Base-by-base conservation (phyloP, 768 basidiomycete species). In the Tricholoma sp. region DNA sequence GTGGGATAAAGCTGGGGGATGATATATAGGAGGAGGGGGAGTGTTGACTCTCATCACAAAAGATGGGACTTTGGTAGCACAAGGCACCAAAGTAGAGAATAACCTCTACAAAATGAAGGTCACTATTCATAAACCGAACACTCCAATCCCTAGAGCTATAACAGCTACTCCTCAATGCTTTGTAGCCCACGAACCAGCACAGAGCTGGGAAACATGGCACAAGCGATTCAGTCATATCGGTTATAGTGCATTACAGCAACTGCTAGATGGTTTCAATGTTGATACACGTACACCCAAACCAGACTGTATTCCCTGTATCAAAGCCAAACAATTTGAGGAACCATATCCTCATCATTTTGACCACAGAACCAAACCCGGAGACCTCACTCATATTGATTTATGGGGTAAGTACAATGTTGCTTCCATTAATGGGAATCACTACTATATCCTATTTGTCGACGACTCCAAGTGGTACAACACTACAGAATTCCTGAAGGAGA, bases 361-460 rank as follows among this genome's bases (percentile, higher is more conserved):
- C 39, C 22, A 6, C 37, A 21, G n/a, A 39, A 47, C 59, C 27
- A 34, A 54, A 55, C 37, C 46, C 49, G 21, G 59, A 45, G 32
- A 45, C 53, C n/a, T 67, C 54, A 63, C 57, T 19, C 49, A 50
- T 57, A 45, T 57, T 35, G 11, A 49, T 55, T 7, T 65, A 52
- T 29, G 57, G 49, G 45, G 50, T 27, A 43, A 59, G 27, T 46
- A 56, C 57, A 12, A 18, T 50, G 24, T 53, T 11, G 27, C 19
- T 11, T 50, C 59, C 24, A 60, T 56, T 24, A 35, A 61, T 19
- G 47, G 57, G 7, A 58, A 61, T n/a, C n/a, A n/a, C n/a, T n/a
- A n/a, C n/a, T n/a, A n/a, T n/a, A n/a, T n/a, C n/a, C n/a, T n/a
- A n/a, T n/a, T n/a, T n/a, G n/a, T n/a, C n/a, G n/a, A n/a, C n/a